A percentile compares a stretch with the other conserved stretches of the same genome.
Conservation (phyloP, 169 alveolate species). For the Miamiensis avidus region DNA sequence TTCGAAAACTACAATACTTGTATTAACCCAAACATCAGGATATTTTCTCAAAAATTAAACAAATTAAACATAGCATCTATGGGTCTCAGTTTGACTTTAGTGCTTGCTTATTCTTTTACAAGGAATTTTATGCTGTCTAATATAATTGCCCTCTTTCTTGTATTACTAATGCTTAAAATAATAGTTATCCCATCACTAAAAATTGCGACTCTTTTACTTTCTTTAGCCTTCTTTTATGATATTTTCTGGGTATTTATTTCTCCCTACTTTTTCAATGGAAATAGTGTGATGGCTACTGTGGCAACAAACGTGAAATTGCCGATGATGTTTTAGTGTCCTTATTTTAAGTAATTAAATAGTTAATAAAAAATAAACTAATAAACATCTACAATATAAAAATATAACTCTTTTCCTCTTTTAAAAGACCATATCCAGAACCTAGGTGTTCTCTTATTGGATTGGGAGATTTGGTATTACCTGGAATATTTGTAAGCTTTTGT, state of each 20-base stretch:
- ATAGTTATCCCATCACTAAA: conserved; percentile 47
- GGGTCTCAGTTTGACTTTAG: conserved; percentile 17
- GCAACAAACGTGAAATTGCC: conserved; percentile 76
- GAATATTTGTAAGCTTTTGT: conserved; percentile 55
- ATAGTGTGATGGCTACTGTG: conserved; percentile 73
- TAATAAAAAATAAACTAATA: too few species aligned
- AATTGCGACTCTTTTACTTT: conserved; percentile 37
- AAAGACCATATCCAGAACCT: conserved; percentile 41
- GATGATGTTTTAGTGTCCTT: conserved; percentile 68
- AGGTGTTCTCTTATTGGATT: conserved; percentile 71
- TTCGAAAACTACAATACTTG: neutral
- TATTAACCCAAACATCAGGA: neutral
- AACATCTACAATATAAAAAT: too few species aligned
- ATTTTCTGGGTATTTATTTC: conserved; percentile 78
- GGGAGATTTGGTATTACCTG: conserved; percentile 81
- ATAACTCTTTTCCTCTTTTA: too few species aligned
- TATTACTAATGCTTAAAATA: conserved; percentile 52
- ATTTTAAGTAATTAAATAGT: neutral
- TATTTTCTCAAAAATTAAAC: neutral
- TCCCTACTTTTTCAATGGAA: conserved; percentile 61
- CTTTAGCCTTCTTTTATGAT: conserved; percentile 64
- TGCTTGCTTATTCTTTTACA: conserved; percentile 48
- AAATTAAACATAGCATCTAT: neutral
- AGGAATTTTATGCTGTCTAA: conserved; percentile 63
- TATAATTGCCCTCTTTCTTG: conserved; percentile 46